A percentile compares a stretch with the other conserved stretches of the same genome.
Evolutionary conservation across 805 yeast genomes (phyloP).

Genomic region (Suhomyces sp.): DNA sequence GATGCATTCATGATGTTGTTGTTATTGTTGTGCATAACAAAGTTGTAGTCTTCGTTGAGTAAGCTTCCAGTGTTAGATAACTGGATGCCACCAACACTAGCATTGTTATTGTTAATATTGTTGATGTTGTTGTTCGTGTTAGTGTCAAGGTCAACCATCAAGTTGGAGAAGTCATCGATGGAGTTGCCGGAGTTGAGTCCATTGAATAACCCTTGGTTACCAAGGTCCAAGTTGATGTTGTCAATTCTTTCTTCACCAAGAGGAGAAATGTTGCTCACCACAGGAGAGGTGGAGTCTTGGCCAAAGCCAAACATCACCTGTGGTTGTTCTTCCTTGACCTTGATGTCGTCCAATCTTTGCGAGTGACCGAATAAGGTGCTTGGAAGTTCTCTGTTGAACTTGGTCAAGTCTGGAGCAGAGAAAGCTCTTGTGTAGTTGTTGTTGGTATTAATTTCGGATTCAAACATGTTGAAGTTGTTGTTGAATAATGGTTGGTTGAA

Average conservation of each 20-base stretch:
- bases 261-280: conserved; percentile 1
- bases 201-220: too few relatives aligned
- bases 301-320: too few relatives aligned
- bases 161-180: conserved; percentile 5
- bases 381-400: conserved; percentile 7
- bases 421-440: conserved; percentile 12
- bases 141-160: conserved; percentile 8
- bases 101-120: too few relatives aligned
- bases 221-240: too few relatives aligned
- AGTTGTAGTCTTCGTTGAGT: too few relatives aligned
- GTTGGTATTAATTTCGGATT: not conserved
- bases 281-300: conserved; percentile 1
- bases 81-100: too few relatives aligned
- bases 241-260: not conserved
- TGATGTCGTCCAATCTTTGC: conserved; percentile 4
- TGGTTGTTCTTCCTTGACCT: not conserved
- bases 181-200: too few relatives aligned
- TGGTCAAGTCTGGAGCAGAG: conserved; percentile 19
- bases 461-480: conserved; percentile 13
- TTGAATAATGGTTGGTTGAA: conserved; percentile 10
- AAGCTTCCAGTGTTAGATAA: too few relatives aligned
- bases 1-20: too few relatives aligned
- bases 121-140: too few relatives aligned
- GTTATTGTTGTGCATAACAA: too few relatives aligned
- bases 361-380: conserved; percentile 10